Evolutionary conservation across 257 asterid genomes (phyloP), one percentile per base, ranked within the genome.

Genomic region (Vinca minor): DNA sequence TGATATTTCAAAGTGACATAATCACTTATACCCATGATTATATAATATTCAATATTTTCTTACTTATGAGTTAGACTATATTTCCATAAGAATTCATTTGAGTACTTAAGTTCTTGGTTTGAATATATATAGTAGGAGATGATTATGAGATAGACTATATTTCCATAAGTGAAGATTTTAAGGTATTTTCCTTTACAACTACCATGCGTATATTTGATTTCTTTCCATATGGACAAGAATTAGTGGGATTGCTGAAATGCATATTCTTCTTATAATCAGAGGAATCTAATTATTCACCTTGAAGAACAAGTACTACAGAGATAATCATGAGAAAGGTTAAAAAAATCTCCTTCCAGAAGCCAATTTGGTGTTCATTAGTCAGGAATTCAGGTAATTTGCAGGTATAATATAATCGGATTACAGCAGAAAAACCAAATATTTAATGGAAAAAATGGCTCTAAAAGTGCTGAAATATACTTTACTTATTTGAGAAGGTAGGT

Each of bases 231-330:
- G 42, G 62, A 56, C 62, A 56, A 56, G 14, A 15, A 9, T 56
- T 31, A 56, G 62, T 56, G 62, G 62, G 42, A 18, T 56, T 17
- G 60, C 42, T 15, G 62, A 5, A 29, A 29, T 55, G 38, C 61
- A 28, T 23, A 34, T 34, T 34, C 7, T 34, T 34, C 29, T 32
- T 55, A 36, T 12, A 12, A 53, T 53, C n/a, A 53, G 39, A 55
- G 9, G 61, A 55, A 55, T 55, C 61, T 54, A 28, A 54, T 54
- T 54, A 54, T 54, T 54, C 59, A 54, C 11, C n/a, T 14, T 20
- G 8, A 54, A 55, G 13, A 15, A 55, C 60, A 55, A 18, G 7
- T 54, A 5, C 60, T 55, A 26, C 39, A 31, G 31, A 7, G 21
- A 55, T 55, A 55, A 55, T 55, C 61, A 55, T 29, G 14, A 55